Conservation (phyloP, 2,329 filamentous ascomycete genomes). For the Xylariaceae sp. region DNA sequence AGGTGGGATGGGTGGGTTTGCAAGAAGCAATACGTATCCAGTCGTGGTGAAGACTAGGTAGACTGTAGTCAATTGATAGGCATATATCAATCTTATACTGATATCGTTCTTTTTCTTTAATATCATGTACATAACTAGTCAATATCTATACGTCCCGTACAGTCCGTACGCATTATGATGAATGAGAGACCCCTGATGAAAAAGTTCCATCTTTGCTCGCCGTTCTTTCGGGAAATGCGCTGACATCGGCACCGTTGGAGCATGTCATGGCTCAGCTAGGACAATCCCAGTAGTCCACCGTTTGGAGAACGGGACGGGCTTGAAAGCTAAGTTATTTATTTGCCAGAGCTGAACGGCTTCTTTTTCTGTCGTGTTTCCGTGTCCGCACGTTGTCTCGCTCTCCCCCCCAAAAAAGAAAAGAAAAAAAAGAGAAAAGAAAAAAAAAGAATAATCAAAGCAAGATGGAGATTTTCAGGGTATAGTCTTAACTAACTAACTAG, state of each 20-base stretch:
- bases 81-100: neutral
- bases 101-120: neutral
- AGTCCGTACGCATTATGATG: neutral
- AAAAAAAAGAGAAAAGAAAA: too few relatives aligned
- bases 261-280: conserved; percentile 5
- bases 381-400: neutral
- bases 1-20: too few relatives aligned
- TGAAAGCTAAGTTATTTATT: neutral
- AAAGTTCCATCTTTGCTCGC: neutral
- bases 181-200: conserved; percentile 4
- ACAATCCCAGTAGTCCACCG: conserved; percentile 10
- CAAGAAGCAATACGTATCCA: too few relatives aligned
- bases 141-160: too few relatives aligned
- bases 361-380: neutral
- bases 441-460: neutral
- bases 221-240: conserved; percentile 8
- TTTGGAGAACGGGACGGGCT: conserved; percentile 5
- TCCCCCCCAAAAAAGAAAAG: too few relatives aligned
- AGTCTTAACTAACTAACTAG: too few relatives aligned
- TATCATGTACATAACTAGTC: neutral
- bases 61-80: neutral
- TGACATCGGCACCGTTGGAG: conserved; percentile 9
- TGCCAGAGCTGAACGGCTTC: neutral
- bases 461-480: neutral
- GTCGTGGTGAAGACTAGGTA: neutral